These are phyloP conservation scores for Aspergillus sp. DNA, from an alignment of 2,329 filamentous ascomycete species.

Conservation along the genomic window DNA sequence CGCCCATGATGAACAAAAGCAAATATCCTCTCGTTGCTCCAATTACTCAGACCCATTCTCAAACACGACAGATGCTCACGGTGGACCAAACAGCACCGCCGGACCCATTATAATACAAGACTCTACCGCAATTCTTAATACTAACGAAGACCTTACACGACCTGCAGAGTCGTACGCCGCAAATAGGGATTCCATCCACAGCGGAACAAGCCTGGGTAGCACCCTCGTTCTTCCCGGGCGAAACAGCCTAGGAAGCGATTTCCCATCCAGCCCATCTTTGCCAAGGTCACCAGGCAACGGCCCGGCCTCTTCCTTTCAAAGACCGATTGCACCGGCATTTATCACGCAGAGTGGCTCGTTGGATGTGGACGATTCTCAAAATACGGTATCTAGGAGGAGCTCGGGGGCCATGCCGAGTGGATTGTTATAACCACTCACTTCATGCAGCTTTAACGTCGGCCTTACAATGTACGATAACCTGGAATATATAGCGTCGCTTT, in stretches of 20 bases:
- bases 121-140: background rate
- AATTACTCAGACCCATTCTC: constrained; percentile 17
- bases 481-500: too few species aligned
- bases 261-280: constrained; percentile 7
- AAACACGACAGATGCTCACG: constrained; percentile 9
- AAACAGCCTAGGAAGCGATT: constrained; percentile 23
- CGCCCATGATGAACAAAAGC: background rate
- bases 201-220: constrained; percentile 26
- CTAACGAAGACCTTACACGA: background rate
- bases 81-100: background rate
- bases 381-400: constrained; percentile 27
- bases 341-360: constrained; percentile 37
- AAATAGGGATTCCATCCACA: constrained; percentile 15
- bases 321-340: constrained; percentile 4
- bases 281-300: constrained; percentile 7
- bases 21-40: background rate
- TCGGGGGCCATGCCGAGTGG: constrained; percentile 7
- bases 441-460: too few species aligned
- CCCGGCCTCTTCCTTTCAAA: constrained; percentile 1
- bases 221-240: constrained; percentile 30
- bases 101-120: too few species aligned
- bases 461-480: too few species aligned
- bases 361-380: constrained; percentile 33
- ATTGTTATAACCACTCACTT: background rate
- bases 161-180: background rate